Conservation (phyloP, 805 yeast genomes). For the Zygosaccharomyces bisporus region DNA sequence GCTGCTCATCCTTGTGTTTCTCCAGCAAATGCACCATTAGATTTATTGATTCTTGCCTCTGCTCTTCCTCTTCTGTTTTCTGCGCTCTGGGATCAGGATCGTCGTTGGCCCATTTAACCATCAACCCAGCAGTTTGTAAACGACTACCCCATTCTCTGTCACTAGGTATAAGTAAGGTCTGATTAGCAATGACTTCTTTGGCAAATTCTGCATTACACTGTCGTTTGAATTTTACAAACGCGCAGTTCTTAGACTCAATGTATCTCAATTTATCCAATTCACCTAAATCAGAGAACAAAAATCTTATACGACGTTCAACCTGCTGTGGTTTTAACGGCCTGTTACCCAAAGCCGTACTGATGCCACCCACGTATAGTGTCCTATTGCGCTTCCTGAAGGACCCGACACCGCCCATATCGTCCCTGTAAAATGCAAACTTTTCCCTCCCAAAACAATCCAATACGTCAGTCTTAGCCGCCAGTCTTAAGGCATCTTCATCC, state of each 20-base stretch:
- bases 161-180: conserved; percentile 48
- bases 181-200: conserved; percentile 89
- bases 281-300: conserved; percentile 68
- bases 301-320: conserved; percentile 39
- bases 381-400: conserved; percentile 64
- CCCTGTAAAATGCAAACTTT: conserved; percentile 73
- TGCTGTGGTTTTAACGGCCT: conserved; percentile 38
- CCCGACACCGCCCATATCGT: conserved; percentile 95
- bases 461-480: conserved; percentile 40
- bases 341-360: conserved; percentile 42
- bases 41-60: conserved; percentile 23
- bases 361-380: conserved; percentile 71
- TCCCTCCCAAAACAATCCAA: conserved; percentile 93
- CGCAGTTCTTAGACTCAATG: conserved; percentile 60
- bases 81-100: conserved; percentile 66
- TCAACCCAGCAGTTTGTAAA: conserved; percentile 36
- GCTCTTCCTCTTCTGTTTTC: conserved; percentile 29
- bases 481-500: conserved; percentile 51
- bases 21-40: conserved; percentile 28
- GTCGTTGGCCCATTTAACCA: conserved; percentile 82
- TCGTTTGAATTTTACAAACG: conserved; percentile 65
- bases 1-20: conserved; percentile 6
- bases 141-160: conserved; percentile 56
- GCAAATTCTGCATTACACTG: conserved; percentile 90
- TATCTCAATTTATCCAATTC: conserved; percentile 63